Evolutionary conservation across 768 basidiomycete species (phyloP).

Genomic region (Pleurotus tuoliensis): DNA sequence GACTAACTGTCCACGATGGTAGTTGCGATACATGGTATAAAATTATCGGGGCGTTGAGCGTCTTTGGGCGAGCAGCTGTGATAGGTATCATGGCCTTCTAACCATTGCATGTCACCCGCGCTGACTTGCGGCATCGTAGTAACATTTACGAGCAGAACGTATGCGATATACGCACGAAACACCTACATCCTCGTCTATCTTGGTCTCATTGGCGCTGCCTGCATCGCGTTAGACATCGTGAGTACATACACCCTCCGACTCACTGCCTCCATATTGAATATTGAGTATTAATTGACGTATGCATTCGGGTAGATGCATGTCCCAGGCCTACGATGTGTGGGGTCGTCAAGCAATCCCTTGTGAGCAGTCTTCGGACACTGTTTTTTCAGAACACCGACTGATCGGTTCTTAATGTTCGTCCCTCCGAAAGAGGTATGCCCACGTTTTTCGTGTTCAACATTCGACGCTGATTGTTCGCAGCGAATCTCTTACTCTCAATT

Average conservation of each 20-base stretch:
- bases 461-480: conserved; percentile 7
- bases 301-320: conserved; percentile 17
- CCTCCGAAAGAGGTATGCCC: neutral
- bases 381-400: neutral
- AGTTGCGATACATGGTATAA: conserved; percentile 25
- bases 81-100: conserved; percentile 13
- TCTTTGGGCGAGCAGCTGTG: conserved; percentile 24
- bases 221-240: conserved; percentile 22
- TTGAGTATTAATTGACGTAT: neutral
- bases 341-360: conserved; percentile 14
- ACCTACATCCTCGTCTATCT: conserved; percentile 18
- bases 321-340: conserved; percentile 19
- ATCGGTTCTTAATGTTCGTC: neutral
- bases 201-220: conserved; percentile 16
- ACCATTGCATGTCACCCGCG: neutral
- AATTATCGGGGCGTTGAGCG: conserved; percentile 24
- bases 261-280: too few relatives aligned
- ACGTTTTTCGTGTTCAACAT: neutral
- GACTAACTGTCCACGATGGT: neutral
- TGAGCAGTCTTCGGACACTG: conserved; percentile 10
- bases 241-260: neutral
- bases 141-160: conserved; percentile 15
- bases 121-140: neutral
- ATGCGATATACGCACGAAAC: conserved; percentile 21
- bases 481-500: conserved; percentile 22